Conservation (phyloP, 352 stramenopile genomes). For the Globisporangium acanthophoron region DNA sequence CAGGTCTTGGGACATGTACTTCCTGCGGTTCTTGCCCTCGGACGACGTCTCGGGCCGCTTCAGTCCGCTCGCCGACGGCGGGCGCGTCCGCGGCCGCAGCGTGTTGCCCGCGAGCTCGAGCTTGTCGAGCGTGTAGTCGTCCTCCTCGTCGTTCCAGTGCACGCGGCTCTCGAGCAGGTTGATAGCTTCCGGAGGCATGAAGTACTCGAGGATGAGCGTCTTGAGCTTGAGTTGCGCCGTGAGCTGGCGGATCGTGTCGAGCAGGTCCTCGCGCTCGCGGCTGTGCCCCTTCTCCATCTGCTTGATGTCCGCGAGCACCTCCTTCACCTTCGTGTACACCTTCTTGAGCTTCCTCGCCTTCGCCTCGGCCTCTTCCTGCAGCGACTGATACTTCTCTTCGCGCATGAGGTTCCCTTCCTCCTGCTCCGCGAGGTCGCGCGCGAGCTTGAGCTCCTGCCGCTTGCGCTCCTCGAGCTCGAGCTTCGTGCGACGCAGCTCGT, state of each 20-base stretch:
- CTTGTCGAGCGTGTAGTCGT: constrained; percentile 63
- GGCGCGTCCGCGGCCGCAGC: constrained; percentile 48
- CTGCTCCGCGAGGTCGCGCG: constrained; percentile 89
- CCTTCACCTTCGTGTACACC: constrained; percentile 89
- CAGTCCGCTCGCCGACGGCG: constrained; percentile 62
- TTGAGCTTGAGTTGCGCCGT: constrained; percentile 96
- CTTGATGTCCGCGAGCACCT: constrained; percentile 88
- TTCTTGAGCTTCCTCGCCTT: constrained; percentile 98
- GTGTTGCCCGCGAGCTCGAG: constrained; percentile 75
- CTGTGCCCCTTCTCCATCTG: constrained; percentile 92
- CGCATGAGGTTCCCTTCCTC: constrained; percentile 93
- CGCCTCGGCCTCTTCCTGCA: constrained; percentile 92
- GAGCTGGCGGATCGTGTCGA: constrained; percentile 94
- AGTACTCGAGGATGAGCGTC: constrained; percentile 90
- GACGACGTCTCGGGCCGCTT: constrained; percentile 68
- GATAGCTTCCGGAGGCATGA: constrained; percentile 72
- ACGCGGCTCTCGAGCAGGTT: constrained; percentile 51
- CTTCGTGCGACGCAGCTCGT: constrained; percentile 90
- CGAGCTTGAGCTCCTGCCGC: constrained; percentile 79
- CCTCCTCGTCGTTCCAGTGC: constrained; percentile 71
- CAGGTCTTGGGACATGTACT: constrained; percentile 23
- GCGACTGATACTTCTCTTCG: constrained; percentile 86
- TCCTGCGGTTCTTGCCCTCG: constrained; percentile 45
- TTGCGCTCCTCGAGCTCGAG: constrained; percentile 91
- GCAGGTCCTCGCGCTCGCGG: constrained; percentile 90